phyloP scores from a whole-genome alignment of 331 rosid species.

The Pyrus hybrid region DNA sequence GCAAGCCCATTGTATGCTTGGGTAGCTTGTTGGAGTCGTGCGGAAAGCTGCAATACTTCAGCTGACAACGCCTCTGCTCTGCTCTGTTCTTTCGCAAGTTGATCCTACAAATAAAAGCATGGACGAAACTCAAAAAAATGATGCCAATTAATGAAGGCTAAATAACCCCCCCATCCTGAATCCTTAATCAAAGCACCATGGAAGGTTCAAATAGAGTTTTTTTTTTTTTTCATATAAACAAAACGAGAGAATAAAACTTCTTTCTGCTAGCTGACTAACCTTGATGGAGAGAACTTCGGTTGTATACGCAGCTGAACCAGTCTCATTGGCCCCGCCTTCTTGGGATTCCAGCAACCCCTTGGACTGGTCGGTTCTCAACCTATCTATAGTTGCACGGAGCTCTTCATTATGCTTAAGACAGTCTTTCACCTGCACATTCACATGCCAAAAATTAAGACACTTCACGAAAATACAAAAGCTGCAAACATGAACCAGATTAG shows the following conservation, averaged over 20 bases:
- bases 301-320: slow-evolving; percentile 32
- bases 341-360: slow-evolving; percentile 31
- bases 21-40: slow-evolving; percentile 73
- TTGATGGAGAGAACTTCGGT: slow-evolving; percentile 59
- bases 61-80: slow-evolving; percentile 76
- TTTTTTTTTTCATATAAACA: no score
- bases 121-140: neutral
- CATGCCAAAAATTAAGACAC: slow-evolving; percentile 1
- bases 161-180: neutral
- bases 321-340: slow-evolving; percentile 23
- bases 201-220: neutral
- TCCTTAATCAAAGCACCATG: neutral
- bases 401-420: slow-evolving; percentile 88
- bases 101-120: slow-evolving; percentile 32
- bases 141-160: neutral
- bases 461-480: neutral
- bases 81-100: slow-evolving; percentile 76
- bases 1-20: slow-evolving; percentile 72
- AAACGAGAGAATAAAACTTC: no score
- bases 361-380: slow-evolving; percentile 60
- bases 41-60: slow-evolving; percentile 82
- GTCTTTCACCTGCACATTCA: slow-evolving; percentile 63
- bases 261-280: slow-evolving; percentile 31
- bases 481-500: neutral
- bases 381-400: slow-evolving; percentile 62